Percentiles rank a stretch among this genome's conserved stretches.
Evolutionary conservation across 2,329 filamentous ascomycete genomes (phyloP).

Genomic region (Parastagonospora nodorum): DNA sequence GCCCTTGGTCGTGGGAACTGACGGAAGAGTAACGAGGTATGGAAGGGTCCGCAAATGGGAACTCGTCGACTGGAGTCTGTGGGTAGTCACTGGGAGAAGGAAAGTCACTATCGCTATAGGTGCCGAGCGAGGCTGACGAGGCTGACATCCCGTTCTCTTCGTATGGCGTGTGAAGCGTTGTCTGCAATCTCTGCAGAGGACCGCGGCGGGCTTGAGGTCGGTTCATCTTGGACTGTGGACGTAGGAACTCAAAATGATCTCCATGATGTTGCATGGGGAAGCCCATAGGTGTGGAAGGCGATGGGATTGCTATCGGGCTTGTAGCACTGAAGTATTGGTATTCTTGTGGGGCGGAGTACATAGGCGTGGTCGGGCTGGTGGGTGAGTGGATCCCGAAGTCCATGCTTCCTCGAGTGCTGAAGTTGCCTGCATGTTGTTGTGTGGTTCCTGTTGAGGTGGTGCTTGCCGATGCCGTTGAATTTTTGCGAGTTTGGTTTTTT

Average conservation of each 20-base stretch:
- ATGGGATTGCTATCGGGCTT: constrained; percentile 48
- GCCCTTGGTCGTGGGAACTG: constrained; percentile 39
- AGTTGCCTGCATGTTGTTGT: constrained; percentile 32
- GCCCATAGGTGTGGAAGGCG: constrained; percentile 39
- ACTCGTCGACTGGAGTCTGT: constrained; percentile 53
- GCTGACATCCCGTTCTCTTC: constrained; percentile 51
- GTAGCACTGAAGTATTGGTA: constrained; percentile 45
- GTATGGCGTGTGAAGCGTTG: constrained; percentile 46
- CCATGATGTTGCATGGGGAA: constrained; percentile 48
- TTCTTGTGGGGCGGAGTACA: constrained; percentile 43
- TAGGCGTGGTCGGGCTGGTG: constrained; percentile 43
- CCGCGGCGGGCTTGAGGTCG: constrained; percentile 45
- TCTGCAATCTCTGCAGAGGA: constrained; percentile 51
- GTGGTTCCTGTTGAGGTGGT: constrained; percentile 22
- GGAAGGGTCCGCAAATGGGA: constrained; percentile 47
- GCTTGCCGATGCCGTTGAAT: constrained; percentile 25
- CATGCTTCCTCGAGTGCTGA: constrained; percentile 36
- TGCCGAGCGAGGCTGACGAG: constrained; percentile 53
- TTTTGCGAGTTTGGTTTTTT: constrained; percentile 29
- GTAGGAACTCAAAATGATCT: constrained; percentile 46
- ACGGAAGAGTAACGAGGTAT: constrained; percentile 43
- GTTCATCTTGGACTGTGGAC: constrained; percentile 44
- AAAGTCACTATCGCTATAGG: constrained; percentile 55
- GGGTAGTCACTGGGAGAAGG: constrained; percentile 55
- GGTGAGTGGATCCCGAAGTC: constrained; percentile 43